A percentile compares a stretch with the other conserved stretches of the same genome.
Evolutionary conservation across 1,139 yeast genomes (phyloP).

Genomic region (Hansenula lynferdii): DNA sequence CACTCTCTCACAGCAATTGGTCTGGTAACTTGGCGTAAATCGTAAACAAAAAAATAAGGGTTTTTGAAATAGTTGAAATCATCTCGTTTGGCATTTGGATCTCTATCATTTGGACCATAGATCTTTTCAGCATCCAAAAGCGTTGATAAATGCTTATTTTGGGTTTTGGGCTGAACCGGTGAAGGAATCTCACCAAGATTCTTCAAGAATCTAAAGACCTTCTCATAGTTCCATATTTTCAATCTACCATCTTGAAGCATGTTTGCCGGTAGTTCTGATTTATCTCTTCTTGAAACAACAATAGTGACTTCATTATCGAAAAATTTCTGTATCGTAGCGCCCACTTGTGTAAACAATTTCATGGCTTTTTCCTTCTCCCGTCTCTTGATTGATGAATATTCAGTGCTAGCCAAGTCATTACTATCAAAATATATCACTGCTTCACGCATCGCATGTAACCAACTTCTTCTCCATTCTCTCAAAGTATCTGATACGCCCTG

Average conservation of each 20-base stretch:
- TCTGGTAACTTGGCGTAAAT: constrained; percentile 69
- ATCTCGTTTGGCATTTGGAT: constrained; percentile 78
- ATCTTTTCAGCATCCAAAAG: constrained; percentile 80
- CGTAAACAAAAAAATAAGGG: constrained; percentile 78
- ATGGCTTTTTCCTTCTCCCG: constrained; percentile 51
- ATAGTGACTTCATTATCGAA: constrained; percentile 79
- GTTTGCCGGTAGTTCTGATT: constrained; percentile 26
- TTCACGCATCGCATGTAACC: constrained; percentile 46
- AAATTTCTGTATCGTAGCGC: constrained; percentile 67
- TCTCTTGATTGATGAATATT: constrained; percentile 29
- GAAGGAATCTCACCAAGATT: constrained; percentile 53
- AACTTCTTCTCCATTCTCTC: constrained; percentile 55
- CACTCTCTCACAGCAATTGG: constrained; percentile 87
- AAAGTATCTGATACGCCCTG: background rate
- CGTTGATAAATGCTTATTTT: constrained; percentile 41
- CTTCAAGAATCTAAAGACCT: constrained; percentile 73
- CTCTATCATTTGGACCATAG: constrained; percentile 85
- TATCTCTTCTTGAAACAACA: constrained; percentile 63
- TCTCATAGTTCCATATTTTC: constrained; percentile 87
- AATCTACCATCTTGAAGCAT: constrained; percentile 66
- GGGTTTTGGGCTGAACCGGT: constrained; percentile 15
- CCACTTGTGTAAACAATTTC: constrained; percentile 49
- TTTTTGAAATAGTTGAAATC: constrained; percentile 79
- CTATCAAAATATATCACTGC: constrained; percentile 79
- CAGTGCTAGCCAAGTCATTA: constrained; percentile 43